These are phyloP conservation scores for Glaciozyma martinii DNA, from an alignment of 768 basidiomycete species.

Conservation along the genomic window DNA sequence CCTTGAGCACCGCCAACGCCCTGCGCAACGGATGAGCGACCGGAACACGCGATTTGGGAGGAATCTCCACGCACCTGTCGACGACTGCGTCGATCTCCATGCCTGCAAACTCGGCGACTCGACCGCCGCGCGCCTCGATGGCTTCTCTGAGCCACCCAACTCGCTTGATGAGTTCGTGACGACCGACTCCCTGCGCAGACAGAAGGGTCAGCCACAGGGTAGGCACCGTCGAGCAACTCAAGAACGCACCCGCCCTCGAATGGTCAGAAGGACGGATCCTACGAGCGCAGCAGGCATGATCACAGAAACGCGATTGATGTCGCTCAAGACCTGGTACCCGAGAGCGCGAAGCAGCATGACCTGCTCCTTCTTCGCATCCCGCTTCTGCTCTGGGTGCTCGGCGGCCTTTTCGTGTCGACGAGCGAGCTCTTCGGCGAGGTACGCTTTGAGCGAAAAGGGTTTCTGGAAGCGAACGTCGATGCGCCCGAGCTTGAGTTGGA, in stretches of 20 bases:
- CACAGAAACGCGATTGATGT: slow-evolving; percentile 32
- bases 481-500: slow-evolving; percentile 33
- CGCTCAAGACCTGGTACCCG: slow-evolving; percentile 28
- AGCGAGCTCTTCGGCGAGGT: slow-evolving; percentile 26
- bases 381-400: neutral
- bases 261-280: slow-evolving; percentile 31
- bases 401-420: slow-evolving; percentile 1
- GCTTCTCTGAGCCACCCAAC: slow-evolving; percentile 30
- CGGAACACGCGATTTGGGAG: neutral
- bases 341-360: slow-evolving; percentile 24
- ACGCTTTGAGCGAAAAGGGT: slow-evolving; percentile 30
- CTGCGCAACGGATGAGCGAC: neutral
- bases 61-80: slow-evolving; percentile 17
- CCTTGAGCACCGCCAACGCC: slow-evolving; percentile 29
- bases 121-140: slow-evolving; percentile 29
- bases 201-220: neutral
- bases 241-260: slow-evolving; percentile 27
- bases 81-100: slow-evolving; percentile 29
- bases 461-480: slow-evolving; percentile 34
- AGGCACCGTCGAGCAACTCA: neutral
- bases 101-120: slow-evolving; percentile 31
- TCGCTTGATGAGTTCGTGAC: slow-evolving; percentile 30
- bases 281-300: slow-evolving; percentile 34
- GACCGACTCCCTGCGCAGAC: slow-evolving; percentile 27
- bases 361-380: slow-evolving; percentile 20